Conservation (phyloP, 2,329 filamentous ascomycete genomes). For the Colletotrichum lini region DNA sequence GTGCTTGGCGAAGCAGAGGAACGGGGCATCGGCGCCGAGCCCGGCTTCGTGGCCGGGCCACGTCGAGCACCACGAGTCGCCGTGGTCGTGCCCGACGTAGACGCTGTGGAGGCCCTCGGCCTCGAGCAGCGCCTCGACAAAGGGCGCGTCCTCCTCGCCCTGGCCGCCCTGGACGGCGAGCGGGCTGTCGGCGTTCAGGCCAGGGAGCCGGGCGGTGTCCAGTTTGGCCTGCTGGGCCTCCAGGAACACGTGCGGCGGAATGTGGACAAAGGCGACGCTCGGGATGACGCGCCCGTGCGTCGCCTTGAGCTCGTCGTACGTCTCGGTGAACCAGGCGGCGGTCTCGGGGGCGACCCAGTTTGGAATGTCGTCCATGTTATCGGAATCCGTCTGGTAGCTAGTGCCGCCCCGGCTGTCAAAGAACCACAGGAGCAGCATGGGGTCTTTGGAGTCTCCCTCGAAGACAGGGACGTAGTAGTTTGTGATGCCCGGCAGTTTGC, state of each 20-base stretch:
- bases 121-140: constrained; percentile 65
- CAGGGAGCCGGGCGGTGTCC: constrained; percentile 54
- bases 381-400: constrained; percentile 50
- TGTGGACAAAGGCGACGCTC: constrained; percentile 44
- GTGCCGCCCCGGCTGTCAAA: constrained; percentile 67
- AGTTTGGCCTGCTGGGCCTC: constrained; percentile 42
- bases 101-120: constrained; percentile 63
- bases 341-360: constrained; percentile 62
- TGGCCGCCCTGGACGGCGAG: constrained; percentile 52
- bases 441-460: constrained; percentile 33
- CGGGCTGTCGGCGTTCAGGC: constrained; percentile 47
- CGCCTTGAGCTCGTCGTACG: constrained; percentile 46
- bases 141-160: constrained; percentile 59
- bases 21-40: constrained; percentile 52
- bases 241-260: constrained; percentile 42
- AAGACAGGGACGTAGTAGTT: constrained; percentile 45
- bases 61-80: constrained; percentile 60
- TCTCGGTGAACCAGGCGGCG: constrained; percentile 60
- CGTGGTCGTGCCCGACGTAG: constrained; percentile 72
- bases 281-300: constrained; percentile 42
- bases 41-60: constrained; percentile 45
- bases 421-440: constrained; percentile 67
- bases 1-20: constrained; percentile 73
- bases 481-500: constrained; percentile 39
- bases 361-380: constrained; percentile 48